Evolutionary conservation across 75 land plant genomes (phyloP).

Genomic region (Adiantum capillusveneris): DNA sequence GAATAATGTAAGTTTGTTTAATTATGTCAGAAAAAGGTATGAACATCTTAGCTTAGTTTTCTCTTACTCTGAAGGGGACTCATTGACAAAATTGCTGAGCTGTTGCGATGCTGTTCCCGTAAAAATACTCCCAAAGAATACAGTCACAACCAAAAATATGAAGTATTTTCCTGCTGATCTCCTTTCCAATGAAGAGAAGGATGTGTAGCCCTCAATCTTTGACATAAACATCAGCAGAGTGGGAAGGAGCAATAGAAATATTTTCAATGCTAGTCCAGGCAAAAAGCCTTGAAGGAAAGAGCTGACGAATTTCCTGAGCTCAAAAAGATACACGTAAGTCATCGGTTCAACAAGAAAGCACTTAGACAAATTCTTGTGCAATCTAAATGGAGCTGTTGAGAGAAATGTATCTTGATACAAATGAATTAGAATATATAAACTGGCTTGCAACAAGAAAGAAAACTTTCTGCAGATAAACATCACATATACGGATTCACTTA

Average conservation of each 20-base stretch:
- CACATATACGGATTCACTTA: too few species aligned
- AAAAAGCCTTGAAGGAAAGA: slow-evolving; percentile 59
- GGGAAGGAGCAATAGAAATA: slow-evolving; percentile 49
- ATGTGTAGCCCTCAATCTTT: slow-evolving; percentile 49
- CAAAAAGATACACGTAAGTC: too few species aligned
- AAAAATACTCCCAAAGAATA: slow-evolving; percentile 58
- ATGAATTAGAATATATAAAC: too few species aligned
- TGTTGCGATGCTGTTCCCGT: slow-evolving; percentile 65
- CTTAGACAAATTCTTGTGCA: too few species aligned
- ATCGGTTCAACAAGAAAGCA: too few species aligned
- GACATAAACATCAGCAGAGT: slow-evolving; percentile 40
- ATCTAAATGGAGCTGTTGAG: too few species aligned
- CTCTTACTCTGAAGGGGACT: slow-evolving; percentile 45
- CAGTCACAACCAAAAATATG: slow-evolving; percentile 55
- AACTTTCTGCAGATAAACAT: too few species aligned
- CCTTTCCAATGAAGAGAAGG: slow-evolving; percentile 47
- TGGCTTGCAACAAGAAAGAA: too few species aligned
- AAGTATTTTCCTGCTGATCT: slow-evolving; percentile 46
- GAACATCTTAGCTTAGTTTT: too few species aligned
- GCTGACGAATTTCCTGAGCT: slow-evolving; percentile 42
- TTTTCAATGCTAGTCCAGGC: slow-evolving; percentile 51
- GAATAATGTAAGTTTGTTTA: too few species aligned
- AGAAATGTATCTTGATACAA: too few species aligned
- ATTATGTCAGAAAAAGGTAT: not conserved
- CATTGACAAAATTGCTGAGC: slow-evolving; percentile 38